A percentile compares a stretch with the other conserved stretches of the same genome.
phyloP scores from a whole-genome alignment of 73 alveolate genomes.

The Paramecium pentaurelia region DNA sequence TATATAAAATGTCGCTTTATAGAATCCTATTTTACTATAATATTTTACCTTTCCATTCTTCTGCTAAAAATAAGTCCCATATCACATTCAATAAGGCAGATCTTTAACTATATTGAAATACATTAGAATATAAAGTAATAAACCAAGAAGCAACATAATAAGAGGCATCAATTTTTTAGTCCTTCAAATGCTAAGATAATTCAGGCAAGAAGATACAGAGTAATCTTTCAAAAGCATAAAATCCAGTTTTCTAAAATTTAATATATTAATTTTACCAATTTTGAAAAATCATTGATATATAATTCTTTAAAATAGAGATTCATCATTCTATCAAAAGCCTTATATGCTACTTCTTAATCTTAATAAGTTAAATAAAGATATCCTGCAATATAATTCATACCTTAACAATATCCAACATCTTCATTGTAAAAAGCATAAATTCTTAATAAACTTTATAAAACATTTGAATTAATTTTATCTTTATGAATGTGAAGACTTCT shows the following conservation, averaged over 20 bases:
- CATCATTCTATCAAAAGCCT: conserved; percentile 78
- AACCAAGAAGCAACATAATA: conserved; percentile 83
- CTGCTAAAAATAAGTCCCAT: conserved; percentile 73
- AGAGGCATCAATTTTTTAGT: conserved; percentile 72
- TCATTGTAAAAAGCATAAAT: conserved; percentile 85
- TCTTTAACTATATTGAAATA: conserved; percentile 63
- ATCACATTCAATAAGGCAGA: conserved; percentile 65
- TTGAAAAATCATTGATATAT: conserved; percentile 70
- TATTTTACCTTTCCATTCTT: conserved; percentile 69
- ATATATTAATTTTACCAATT: conserved; percentile 14
- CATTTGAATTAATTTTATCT: conserved; percentile 20
- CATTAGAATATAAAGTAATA: conserved; percentile 75
- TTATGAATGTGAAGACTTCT: conserved; percentile 54
- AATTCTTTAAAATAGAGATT: conserved; percentile 64
- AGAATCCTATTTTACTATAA: conserved; percentile 10
- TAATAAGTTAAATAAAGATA: conserved; percentile 77
- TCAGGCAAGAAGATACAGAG: conserved; percentile 85
- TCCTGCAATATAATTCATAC: conserved; percentile 98
- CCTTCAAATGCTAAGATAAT: conserved; percentile 78
- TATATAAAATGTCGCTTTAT: neutral
- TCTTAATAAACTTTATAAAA: conserved; percentile 68
- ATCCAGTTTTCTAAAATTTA: conserved; percentile 66
- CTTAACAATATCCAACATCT: conserved; percentile 92
- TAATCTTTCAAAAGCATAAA: conserved; percentile 87
- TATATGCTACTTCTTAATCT: conserved; percentile 83